Evolutionary conservation across 2,329 filamentous ascomycete genomes (phyloP).

Genomic region (Penicillium expansum): DNA sequence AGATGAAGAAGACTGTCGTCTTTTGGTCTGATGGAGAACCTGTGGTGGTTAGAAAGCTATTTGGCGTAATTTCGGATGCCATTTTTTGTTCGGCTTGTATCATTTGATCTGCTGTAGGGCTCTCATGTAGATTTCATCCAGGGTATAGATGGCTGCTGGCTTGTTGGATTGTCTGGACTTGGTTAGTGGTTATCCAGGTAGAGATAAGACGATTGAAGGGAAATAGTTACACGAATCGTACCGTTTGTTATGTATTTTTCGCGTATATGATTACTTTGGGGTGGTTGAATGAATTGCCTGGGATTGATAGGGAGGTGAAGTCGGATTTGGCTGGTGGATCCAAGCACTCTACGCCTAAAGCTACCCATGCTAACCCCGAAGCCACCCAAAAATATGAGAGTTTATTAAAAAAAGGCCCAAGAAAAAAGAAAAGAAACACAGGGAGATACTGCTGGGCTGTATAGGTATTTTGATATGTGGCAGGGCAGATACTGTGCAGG

Average conservation of each 20-base stretch:
- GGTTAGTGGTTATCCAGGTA: not conserved
- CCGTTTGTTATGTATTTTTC: not conserved
- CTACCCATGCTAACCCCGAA: not conserved
- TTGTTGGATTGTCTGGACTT: not conserved
- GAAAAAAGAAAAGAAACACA: too few species aligned
- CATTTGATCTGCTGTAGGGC: not conserved
- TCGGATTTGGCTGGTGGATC: slow-evolving; percentile 11
- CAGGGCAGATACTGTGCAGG: not conserved
- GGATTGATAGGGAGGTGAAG: not conserved
- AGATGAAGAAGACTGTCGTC: slow-evolving; percentile 46
- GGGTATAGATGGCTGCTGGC: not conserved
- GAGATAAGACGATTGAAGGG: not conserved
- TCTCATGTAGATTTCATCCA: not conserved
- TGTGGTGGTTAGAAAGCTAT: slow-evolving; percentile 33
- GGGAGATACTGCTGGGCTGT: not conserved
- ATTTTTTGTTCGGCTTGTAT: slow-evolving; percentile 9
- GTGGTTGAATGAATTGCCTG: not conserved
- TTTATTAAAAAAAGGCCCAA: too few species aligned
- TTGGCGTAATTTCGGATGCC: slow-evolving; percentile 28
- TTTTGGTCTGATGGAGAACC: slow-evolving; percentile 9
- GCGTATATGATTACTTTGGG: not conserved
- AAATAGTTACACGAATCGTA: not conserved
- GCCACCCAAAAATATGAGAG: not conserved
- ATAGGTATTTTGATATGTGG: not conserved
- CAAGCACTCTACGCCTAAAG: not conserved